Percentiles rank a stretch among this genome's conserved stretches.
phyloP scores from a whole-genome alignment of 768 basidiomycete species.

The Podaxis carcinomalis region DNA sequence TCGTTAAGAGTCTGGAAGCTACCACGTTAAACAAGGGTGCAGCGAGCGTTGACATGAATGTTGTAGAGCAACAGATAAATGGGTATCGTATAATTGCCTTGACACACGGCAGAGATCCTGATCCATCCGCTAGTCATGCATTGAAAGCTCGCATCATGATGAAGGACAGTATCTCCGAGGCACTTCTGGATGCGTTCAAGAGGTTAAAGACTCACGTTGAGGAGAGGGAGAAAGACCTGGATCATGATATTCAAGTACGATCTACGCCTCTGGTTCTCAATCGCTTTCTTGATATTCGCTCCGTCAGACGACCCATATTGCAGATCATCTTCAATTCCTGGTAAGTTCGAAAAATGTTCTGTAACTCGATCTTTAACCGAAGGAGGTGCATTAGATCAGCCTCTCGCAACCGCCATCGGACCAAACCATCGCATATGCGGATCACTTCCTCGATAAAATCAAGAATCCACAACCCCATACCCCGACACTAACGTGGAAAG shows the following conservation, averaged over 20 bases:
- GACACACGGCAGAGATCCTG: neutral
- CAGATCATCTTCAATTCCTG: constrained; percentile 70
- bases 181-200: constrained; percentile 49
- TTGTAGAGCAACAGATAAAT: constrained; percentile 50
- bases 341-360: constrained; percentile 32
- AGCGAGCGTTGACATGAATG: constrained; percentile 49
- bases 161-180: constrained; percentile 55
- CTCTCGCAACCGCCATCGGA: constrained; percentile 51
- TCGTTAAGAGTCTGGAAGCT: constrained; percentile 54
- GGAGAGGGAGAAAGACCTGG: constrained; percentile 51
- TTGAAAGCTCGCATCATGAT: constrained; percentile 71
- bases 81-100: constrained; percentile 38
- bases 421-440: constrained; percentile 49
- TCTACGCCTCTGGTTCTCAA: neutral
- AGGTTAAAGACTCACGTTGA: constrained; percentile 46
- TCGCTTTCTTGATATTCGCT: neutral
- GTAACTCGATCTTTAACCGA: neutral
- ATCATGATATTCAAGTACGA: constrained; percentile 59
- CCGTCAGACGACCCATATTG: constrained; percentile 52
- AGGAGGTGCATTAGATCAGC: constrained; percentile 36
- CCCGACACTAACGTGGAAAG: constrained; percentile 61
- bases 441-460: constrained; percentile 43
- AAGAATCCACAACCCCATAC: constrained; percentile 39
- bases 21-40: constrained; percentile 51
- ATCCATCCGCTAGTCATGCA: constrained; percentile 36